A percentile compares a stretch with the other conserved stretches of the same genome.
Evolutionary conservation across 2,329 filamentous ascomycete species (phyloP).

Genomic region (Rasamsonia emersonii): DNA sequence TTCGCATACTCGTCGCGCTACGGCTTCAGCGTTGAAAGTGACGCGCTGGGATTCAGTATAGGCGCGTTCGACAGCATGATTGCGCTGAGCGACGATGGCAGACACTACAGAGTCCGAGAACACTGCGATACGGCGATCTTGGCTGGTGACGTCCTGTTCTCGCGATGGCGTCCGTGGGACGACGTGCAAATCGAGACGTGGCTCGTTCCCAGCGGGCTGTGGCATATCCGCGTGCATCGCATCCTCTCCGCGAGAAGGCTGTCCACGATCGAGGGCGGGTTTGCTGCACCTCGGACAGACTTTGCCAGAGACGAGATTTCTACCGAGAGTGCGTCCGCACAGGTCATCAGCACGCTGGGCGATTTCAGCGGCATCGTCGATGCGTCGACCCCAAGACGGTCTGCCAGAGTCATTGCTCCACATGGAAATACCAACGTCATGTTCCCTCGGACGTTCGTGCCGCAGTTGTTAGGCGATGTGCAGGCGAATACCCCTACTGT

Average conservation of each 20-base stretch:
- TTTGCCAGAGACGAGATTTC: neutral
- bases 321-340: neutral
- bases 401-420: neutral
- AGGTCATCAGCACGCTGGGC: neutral
- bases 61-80: neutral
- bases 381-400: neutral
- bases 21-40: slow-evolving; percentile 35
- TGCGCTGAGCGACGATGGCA: neutral
- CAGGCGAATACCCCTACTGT: neutral
- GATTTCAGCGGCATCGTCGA: slow-evolving; percentile 1
- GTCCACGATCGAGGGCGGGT: neutral
- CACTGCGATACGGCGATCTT: neutral
- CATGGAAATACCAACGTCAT: slow-evolving; percentile 3
- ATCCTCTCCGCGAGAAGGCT: neutral
- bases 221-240: slow-evolving; percentile 2
- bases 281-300: neutral
- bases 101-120: slow-evolving; percentile 1
- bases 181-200: neutral
- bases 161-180: neutral
- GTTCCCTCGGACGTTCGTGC: slow-evolving; percentile 1
- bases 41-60: slow-evolving; percentile 8
- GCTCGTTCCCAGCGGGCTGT: neutral
- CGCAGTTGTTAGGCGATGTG: neutral
- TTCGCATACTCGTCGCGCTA: slow-evolving; percentile 43
- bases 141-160: slow-evolving; percentile 1